Base-by-base conservation (phyloP, 2,329 filamentous ascomycete species). In the Stagonosporopsis chrysanthemi region DNA sequence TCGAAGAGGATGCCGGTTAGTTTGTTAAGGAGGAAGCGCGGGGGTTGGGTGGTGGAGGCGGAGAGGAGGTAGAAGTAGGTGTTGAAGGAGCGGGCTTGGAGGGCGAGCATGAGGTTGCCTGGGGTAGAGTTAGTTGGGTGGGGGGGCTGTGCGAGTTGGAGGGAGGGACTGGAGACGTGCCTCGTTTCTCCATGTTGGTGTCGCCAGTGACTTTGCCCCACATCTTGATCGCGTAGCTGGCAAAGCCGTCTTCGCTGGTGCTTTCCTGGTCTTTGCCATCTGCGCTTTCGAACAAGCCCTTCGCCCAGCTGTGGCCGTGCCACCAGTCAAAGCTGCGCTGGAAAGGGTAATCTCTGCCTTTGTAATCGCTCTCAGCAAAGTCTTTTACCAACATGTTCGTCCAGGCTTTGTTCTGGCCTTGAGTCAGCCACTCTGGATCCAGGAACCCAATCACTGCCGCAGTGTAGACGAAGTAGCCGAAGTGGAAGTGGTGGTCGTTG, bases 231-330 rank as follows among this genome's bases (percentile, higher is more conserved):
- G 90, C 91, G 75, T 95, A 97, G 6, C 87, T 86, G 58, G 90
- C 88, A 86, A 97, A 92, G 62, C 88, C 87, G 75, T 98, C 95
- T 77, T 98, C 94, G 0, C 91, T 94, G 42, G 89, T 91, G 28
- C 91, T 95, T 75, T 98, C 95, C 78, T 93, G 85, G 73, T 94
- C 87, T 78, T 93, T 93, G 59, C 91, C 90, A 73, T 94, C 90
- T 52, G 80, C 80, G 35, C 84, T 82, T 60, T 90, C 85, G 67
- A 86, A 90, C 5, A 94, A 78, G 1, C 90, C 90, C 52, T 91
- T 92, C 2, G 94, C 94, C 92, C 94, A 97, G 56, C 89, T 92
- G 81, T 98, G 95, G 2, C 94, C 95, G 70, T 96, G 88, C 75
- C 88, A 98, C 91, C 92, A 97, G 77, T 98, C 95, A 71, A 97